Conservation (phyloP, 257 asterid species). For the Agastache rugosa region DNA sequence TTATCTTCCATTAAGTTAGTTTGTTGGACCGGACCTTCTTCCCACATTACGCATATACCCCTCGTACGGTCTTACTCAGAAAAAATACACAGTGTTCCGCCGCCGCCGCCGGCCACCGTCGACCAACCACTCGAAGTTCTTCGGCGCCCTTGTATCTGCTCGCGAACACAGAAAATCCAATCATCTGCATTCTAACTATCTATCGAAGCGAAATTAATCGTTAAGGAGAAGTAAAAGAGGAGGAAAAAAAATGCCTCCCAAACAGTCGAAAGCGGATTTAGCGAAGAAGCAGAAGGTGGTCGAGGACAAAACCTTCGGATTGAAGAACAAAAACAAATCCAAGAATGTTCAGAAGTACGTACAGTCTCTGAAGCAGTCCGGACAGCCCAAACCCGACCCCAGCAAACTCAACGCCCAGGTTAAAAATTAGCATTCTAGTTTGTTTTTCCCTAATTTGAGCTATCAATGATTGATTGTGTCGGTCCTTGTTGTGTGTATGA, state of each 20-base stretch:
- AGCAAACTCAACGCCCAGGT: conserved; percentile 69
- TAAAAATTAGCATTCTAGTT: neutral
- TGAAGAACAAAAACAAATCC: conserved; percentile 75
- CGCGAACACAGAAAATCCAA: neutral
- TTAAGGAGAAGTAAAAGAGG: neutral
- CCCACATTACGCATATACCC: conserved; percentile 20
- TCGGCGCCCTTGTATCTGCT: neutral
- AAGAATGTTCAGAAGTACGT: conserved; percentile 81
- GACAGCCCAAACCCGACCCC: conserved; percentile 60
- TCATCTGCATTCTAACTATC: neutral
- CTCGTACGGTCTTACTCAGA: neutral
- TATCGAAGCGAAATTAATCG: conserved; percentile 1
- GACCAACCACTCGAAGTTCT: neutral
- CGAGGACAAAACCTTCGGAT: conserved; percentile 80
- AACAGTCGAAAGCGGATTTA: conserved; percentile 61
- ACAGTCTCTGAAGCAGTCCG: conserved; percentile 59
- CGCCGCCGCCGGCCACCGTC: conserved; percentile 37
- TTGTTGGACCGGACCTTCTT: neutral
- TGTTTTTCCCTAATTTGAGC: conserved; percentile 11
- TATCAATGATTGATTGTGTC: neutral
- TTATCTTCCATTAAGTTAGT: neutral
- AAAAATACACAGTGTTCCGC: neutral
- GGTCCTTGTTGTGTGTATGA: neutral
- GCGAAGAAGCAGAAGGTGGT: conserved; percentile 79
- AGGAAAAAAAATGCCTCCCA: conserved; percentile 62